Conservation (phyloP, 495 filamentous ascomycete genomes). For the Niebla homalea region DNA sequence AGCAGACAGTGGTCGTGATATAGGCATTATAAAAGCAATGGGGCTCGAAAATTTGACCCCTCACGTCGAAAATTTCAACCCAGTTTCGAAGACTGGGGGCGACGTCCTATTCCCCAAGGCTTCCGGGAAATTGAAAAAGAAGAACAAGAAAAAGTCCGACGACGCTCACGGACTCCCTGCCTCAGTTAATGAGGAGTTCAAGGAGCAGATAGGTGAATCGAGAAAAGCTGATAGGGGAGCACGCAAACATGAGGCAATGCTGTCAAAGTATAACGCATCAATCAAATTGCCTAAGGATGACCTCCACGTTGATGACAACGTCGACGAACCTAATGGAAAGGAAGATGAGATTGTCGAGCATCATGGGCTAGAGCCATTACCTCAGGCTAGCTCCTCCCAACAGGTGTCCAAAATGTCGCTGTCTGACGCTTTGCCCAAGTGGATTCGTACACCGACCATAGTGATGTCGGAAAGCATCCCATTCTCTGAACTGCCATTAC, state of each 20-base stretch:
- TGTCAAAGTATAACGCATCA: conserved; percentile 35
- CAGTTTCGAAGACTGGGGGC: background rate
- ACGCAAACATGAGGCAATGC: conserved; percentile 29
- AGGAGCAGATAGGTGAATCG: background rate
- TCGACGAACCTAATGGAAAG: background rate
- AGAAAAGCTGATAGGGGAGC: conserved; percentile 11
- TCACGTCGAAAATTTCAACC: background rate
- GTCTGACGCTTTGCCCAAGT: conserved; percentile 39
- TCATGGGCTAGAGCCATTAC: conserved; percentile 61
- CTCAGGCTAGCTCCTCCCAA: conserved; percentile 53
- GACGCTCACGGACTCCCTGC: background rate
- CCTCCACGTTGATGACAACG: no score
- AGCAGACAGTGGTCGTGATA: background rate
- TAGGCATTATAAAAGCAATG: no score
- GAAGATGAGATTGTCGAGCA: conserved; percentile 12
- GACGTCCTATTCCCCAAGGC: background rate
- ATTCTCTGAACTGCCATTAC: conserved; percentile 49
- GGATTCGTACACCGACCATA: conserved; percentile 62
- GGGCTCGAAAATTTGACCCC: background rate
- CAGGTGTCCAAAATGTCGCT: conserved; percentile 35
- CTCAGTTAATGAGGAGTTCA: background rate
- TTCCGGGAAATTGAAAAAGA: background rate
- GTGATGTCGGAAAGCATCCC: conserved; percentile 43
- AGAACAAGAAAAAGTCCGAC: background rate
- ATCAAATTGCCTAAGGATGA: conserved; percentile 13